phyloP scores from a whole-genome alignment of 208 protist species.

The Naegleria gruberi region DNA sequence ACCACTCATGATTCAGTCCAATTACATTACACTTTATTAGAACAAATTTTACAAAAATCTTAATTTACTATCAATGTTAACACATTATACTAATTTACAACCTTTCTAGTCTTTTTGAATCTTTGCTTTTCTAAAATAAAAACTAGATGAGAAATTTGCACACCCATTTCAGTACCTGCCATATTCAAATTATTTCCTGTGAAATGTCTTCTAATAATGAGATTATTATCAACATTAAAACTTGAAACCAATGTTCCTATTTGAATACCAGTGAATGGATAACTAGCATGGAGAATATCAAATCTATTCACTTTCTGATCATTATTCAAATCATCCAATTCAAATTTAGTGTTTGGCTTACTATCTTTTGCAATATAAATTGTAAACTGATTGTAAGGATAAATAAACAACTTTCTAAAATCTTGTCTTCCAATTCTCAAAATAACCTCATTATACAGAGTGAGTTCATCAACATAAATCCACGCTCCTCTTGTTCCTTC shows the following conservation, averaged over 20 bases:
- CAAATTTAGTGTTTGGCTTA: not conserved
- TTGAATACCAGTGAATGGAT: not conserved
- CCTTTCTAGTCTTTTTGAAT: no score
- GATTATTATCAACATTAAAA: not conserved
- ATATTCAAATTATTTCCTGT: not conserved
- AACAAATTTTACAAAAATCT: not conserved
- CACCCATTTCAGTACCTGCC: not conserved
- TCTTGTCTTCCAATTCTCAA: not conserved
- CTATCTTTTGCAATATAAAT: not conserved
- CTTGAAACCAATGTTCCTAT: not conserved
- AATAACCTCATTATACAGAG: not conserved
- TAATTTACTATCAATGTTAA: no score
- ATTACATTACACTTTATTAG: not conserved
- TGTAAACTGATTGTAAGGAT: not conserved
- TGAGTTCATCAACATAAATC: not conserved
- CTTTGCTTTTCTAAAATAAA: conserved; percentile 3
- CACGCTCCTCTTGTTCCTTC: not conserved
- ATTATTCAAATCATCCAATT: not conserved
- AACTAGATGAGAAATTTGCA: not conserved
- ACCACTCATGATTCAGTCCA: not conserved
- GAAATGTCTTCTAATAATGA: not conserved
- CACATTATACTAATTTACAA: no score
- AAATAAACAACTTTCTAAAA: not conserved
- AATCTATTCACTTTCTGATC: not conserved
- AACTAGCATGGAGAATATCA: not conserved